Base-by-base conservation (phyloP, 352 stramenopile species). In the Globisporangium mamillatum region DNA sequence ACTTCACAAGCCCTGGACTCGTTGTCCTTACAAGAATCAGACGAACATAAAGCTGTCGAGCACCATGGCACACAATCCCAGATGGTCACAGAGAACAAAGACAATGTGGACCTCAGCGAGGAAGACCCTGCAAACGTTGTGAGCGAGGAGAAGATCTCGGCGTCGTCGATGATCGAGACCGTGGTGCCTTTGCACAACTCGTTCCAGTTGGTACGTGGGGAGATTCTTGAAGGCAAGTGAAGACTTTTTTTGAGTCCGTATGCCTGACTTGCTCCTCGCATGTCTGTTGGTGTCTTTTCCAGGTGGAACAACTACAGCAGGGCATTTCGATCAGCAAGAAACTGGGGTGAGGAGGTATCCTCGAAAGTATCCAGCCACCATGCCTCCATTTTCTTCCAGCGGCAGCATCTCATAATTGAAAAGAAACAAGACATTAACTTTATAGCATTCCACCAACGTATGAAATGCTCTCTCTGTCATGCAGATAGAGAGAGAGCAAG, bases 81-180 rank as follows among this genome's bases (percentile, higher is more conserved):
- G 55, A 41, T 10, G 32, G 41, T n/a, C 46, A 70, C 67, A 67
- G 27, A 75, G 34, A 46, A 20, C 58, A 70, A 70, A 53, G 20
- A 22, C 60, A 38, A 63, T 58, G 24, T 58, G n/a, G 44, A 63
- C 34, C 20, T 32, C 8, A 46, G 24, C 22, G 59, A 73, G 2
- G 75, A 89, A 10, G 74, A 89, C 27, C 81, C 78, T 7, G 74
- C 75, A 14, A 68, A 67, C 27, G 68, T 76, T 16, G 72, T 76
- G 46, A 67, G 68, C 29, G 79, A 91, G 22, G 73, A 82, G 60
- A 91, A 89, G 54, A 77, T 90, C 44, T 89, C 78, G 38, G 73
- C 78, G 25, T 79, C 80, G 24, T 91, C 85, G n/a, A 91, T 77
- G 44, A 93, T 93, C 68, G 82, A 93, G 64, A 86, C 85, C 4